These are phyloP conservation scores for Fraxinus paxiana DNA, from an alignment of 305 asterid genomes.

Conservation along the genomic window DNA sequence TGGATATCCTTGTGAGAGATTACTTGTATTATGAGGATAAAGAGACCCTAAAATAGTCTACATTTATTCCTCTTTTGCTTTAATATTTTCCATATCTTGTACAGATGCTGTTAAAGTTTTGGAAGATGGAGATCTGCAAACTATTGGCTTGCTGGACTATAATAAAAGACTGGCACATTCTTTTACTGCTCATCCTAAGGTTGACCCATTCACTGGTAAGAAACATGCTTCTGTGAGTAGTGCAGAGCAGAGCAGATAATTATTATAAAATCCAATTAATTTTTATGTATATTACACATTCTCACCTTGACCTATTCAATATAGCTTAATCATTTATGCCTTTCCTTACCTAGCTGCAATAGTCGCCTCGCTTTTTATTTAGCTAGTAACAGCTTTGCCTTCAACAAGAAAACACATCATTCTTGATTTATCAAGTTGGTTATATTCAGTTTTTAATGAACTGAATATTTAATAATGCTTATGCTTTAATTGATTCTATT, in stretches of 20 bases:
- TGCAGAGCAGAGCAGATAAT: not conserved
- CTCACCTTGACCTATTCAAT: slow-evolving; percentile 2
- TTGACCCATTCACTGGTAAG: slow-evolving; percentile 90
- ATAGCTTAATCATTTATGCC: not conserved
- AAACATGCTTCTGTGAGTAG: slow-evolving; percentile 7
- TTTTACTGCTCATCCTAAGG: slow-evolving; percentile 98
- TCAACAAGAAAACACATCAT: not conserved
- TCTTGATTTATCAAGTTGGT: not conserved
- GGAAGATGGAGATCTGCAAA: slow-evolving; percentile 96
- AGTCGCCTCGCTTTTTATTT: not conserved
- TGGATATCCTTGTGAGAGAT: not conserved
- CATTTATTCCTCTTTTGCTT: not conserved
- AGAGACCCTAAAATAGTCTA: not conserved
- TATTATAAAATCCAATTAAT: not conserved
- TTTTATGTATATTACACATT: not conserved
- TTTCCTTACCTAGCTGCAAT: not conserved
- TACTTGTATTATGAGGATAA: slow-evolving; percentile 3
- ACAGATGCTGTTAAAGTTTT: slow-evolving; percentile 80
- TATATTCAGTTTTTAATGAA: not conserved
- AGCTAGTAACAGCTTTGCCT: not conserved
- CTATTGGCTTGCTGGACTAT: slow-evolving; percentile 88
- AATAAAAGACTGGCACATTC: slow-evolving; percentile 77
- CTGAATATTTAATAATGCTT: not conserved
- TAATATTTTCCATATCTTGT: slow-evolving; percentile 20
- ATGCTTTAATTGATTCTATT: not conserved